These are phyloP conservation scores for Apiotrichum brassicae DNA, from an alignment of 1,284 basidiomycete genomes.

Conservation along the genomic window DNA sequence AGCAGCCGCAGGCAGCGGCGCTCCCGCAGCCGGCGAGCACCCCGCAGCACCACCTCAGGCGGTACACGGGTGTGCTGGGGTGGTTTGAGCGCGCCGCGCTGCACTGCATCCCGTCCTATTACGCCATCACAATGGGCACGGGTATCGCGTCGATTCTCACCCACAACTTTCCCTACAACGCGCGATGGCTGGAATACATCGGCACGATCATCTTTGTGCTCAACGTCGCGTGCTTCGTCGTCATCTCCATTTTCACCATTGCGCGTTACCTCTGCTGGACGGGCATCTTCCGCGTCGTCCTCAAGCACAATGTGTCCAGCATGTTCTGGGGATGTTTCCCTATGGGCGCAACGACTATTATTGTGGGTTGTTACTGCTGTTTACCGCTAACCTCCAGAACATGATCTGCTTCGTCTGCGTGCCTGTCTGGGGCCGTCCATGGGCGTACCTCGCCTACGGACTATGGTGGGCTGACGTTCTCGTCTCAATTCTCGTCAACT, in stretches of 20 bases:
- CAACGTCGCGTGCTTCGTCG: conserved; percentile 59
- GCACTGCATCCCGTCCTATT: conserved; percentile 28
- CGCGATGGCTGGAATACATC: conserved; percentile 43
- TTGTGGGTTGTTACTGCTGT: conserved; percentile 39
- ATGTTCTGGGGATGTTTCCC: conserved; percentile 64
- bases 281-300: conserved; percentile 54
- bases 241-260: conserved; percentile 52
- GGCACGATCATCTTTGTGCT: conserved; percentile 57
- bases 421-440: conserved; percentile 50
- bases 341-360: conserved; percentile 64
- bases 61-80: not conserved
- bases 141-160: conserved; percentile 49
- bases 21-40: no score
- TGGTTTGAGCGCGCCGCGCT: conserved; percentile 12
- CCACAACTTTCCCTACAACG: conserved; percentile 49
- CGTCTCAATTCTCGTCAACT: conserved; percentile 57
- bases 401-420: conserved; percentile 50
- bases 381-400: conserved; percentile 21
- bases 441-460: conserved; percentile 59
- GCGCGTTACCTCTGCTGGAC: conserved; percentile 56
- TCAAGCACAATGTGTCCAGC: conserved; percentile 59
- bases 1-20: no score
- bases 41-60: not conserved
- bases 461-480: conserved; percentile 68
- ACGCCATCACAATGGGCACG: conserved; percentile 48